Evolutionary conservation across 108 stramenopile genomes (phyloP), one percentile per base, ranked within the genome.

Genomic region (Fragilariopsis cylindrus): DNA sequence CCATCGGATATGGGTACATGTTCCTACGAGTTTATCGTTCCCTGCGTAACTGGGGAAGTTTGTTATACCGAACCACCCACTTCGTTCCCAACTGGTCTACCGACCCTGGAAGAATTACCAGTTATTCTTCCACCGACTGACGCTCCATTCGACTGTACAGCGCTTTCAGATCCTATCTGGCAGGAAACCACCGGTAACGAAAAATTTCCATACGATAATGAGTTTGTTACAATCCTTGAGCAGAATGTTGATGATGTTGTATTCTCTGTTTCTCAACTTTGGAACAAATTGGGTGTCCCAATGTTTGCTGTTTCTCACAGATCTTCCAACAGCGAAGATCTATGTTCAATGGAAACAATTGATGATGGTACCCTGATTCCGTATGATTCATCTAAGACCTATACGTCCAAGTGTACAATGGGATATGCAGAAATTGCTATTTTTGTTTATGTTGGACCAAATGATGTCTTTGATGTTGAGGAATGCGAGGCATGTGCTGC

Each of bases 161-260:
- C 9, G 9, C 12, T 13, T 13, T 52, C 50, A 13, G 13, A 52
- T 9, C 58, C 58, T 0, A 60, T 21, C 9, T 30, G 16, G 58
- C 8, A 60, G 16, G 21, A 60, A 16, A 60, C 58, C 58, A 18
- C 21, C 21, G 58, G 58, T 16, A 60, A 16, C 21, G 13, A 9
- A 9, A 18, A 18, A 16, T 60, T 30, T 18, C 58, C 58, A 52
- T 52, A 52, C 50, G 50, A 13, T 52, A 9, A 9, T 9, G 50
- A 52, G 9, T 13, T 30, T 12, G 58, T 0, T 60, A 8, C 8
- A 30, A 60, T 60, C 21, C 8, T 60, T 12, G 58, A 30, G 58
- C 58, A 60, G 58, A 16, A 60, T 60, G 16, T 60, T 12, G 58
- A 60, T 60, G 58, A 60, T 16, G 58, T 60, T 12, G 9, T 18